Conservation (phyloP, 257 asterid genomes). For the Solanum stenotomum region DNA sequence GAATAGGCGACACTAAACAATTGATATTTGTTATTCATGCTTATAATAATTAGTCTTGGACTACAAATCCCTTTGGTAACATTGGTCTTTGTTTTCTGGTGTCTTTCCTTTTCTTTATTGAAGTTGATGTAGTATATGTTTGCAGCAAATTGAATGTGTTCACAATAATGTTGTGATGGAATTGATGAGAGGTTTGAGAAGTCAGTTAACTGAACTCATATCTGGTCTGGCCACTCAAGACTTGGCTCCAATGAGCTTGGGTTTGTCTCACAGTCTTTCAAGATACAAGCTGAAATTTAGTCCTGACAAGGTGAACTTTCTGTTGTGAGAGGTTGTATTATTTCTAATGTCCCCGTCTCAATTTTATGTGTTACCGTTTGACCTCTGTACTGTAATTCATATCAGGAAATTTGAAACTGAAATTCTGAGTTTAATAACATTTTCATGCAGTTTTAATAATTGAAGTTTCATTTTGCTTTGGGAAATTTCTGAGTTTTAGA, state of each 20-base stretch:
- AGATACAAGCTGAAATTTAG: slow-evolving; percentile 79
- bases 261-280: slow-evolving; percentile 72
- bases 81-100: neutral
- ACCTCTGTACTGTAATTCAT: neutral
- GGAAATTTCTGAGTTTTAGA: too few relatives aligned
- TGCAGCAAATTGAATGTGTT: slow-evolving; percentile 75
- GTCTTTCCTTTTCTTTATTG: neutral
- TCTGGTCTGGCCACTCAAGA: slow-evolving; percentile 74
- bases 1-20: neutral
- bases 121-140: neutral
- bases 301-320: slow-evolving; percentile 56
- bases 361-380: neutral
- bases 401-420: neutral
- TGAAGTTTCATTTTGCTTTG: neutral
- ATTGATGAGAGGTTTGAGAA: slow-evolving; percentile 82
- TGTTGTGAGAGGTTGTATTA: neutral
- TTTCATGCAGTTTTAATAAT: neutral
- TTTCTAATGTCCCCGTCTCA: neutral
- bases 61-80: neutral
- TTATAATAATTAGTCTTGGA: neutral
- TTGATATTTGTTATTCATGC: neutral
- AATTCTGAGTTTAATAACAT: neutral
- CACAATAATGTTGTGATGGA: slow-evolving; percentile 77
- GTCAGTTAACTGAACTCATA: slow-evolving; percentile 66
- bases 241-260: slow-evolving; percentile 86